phyloP scores from a whole-genome alignment of 768 basidiomycete genomes.

The Tricholoma sp. region DNA sequence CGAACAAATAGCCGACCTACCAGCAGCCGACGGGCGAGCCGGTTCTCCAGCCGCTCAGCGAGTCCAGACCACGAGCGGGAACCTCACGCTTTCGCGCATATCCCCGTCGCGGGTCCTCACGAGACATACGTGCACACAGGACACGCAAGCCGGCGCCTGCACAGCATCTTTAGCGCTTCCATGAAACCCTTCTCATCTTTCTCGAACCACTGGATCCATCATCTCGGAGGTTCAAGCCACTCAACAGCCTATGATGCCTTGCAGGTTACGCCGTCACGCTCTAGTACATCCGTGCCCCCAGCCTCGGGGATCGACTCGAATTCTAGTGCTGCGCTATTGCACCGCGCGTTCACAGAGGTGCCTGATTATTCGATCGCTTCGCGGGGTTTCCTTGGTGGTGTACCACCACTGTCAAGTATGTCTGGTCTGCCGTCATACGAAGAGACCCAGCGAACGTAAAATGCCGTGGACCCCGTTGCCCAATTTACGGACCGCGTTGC shows the following conservation, averaged over 20 bases:
- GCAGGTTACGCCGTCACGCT: constrained; percentile 1
- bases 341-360: constrained; percentile 68
- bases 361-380: constrained; percentile 85
- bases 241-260: constrained; percentile 5
- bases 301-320: constrained; percentile 11
- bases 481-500: constrained; percentile 6
- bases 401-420: constrained; percentile 77
- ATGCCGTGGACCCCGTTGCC: constrained; percentile 16
- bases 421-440: constrained; percentile 85
- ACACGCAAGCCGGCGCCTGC: constrained; percentile 46
- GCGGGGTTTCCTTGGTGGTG: constrained; percentile 85
- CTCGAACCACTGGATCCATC: constrained; percentile 35
- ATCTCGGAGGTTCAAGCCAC: constrained; percentile 15
- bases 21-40: constrained; percentile 24
- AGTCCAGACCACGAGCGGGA: constrained; percentile 49
- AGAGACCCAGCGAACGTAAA: constrained; percentile 40
- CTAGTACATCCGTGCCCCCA: constrained; percentile 7
- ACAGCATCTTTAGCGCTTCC: constrained; percentile 48
- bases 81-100: constrained; percentile 8
- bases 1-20: constrained; percentile 17
- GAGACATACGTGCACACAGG: constrained; percentile 51
- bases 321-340: constrained; percentile 35
- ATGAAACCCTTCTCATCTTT: constrained; percentile 61
- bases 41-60: constrained; percentile 38
- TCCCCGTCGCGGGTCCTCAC: constrained; percentile 20